Evolutionary conservation across 2,329 filamentous ascomycete species (phyloP), one percentile per base, ranked within the genome.

Genomic region (Chaetomium strumarium): DNA sequence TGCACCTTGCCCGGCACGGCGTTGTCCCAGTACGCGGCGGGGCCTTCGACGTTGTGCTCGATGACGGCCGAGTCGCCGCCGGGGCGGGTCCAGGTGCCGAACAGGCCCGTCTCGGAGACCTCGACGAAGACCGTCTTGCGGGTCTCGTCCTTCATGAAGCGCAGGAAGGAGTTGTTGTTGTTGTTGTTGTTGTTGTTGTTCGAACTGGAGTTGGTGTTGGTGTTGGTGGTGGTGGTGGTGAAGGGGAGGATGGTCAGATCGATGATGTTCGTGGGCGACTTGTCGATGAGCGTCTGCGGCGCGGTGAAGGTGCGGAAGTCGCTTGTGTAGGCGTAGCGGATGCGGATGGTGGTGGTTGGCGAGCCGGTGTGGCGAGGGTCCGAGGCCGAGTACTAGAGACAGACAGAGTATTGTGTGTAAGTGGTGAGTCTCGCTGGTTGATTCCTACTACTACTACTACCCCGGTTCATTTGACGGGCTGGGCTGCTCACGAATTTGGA

Each of bases 121-220:
- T 80, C 76, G 31, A 72, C 69, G 53, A 76, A 81, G 19, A 81
- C 76, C 0, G 70, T 73, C 56, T 77, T 77, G 2, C 67, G 70
- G 1, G 71, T 70, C 61, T 81, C 77, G 63, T 80, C 75, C 58
- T 80, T 80, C 65, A 80, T 68, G 64, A 80, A 81, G 41, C 78
- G 72, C 6, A 76, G 67, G 46, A 75, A 80, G n/a, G 67, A 67
- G 36, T 62, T 13, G 66, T 67, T 67, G 36, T 62, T 13, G 66
- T 66, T 39, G 36, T 24, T 45, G 10, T 33, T 24, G 40, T 47
- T 39, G 40, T 38, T 51, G 31, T 46, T 40, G 51, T 57, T 33
- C 7, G 30, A 33, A 12, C 7, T 12, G 12, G 30, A 12, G 30
- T 7, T 7, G 30, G 12, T 33, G 30, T 33, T 33, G n/a, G n/a